Conservation (phyloP, 768 basidiomycete genomes). For the Mycena capillaripes region DNA sequence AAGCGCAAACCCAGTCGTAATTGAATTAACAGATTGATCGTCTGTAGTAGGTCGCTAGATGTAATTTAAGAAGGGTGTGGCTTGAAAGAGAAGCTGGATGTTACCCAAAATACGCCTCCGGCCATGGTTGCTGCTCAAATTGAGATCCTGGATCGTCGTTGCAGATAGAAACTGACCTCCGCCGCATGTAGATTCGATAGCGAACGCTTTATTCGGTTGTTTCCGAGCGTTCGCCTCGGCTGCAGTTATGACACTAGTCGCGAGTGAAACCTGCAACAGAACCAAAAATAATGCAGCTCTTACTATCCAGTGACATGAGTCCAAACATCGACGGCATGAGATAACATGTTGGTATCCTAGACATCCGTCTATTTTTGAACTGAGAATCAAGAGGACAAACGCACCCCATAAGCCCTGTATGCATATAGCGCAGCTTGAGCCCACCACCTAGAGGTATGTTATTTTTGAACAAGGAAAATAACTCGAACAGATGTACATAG, state of each 20-base stretch:
- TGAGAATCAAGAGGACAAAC: background rate
- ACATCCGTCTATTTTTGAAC: background rate
- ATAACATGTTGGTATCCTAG: slow-evolving; percentile 54
- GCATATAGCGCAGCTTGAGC: slow-evolving; percentile 65
- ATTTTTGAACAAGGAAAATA: background rate
- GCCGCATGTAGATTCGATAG: slow-evolving; percentile 57
- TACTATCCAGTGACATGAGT: slow-evolving; percentile 62
- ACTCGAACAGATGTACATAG: slow-evolving; percentile 49
- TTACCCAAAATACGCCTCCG: slow-evolving; percentile 70
- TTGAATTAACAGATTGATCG: slow-evolving; percentile 61
- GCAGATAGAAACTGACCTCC: slow-evolving; percentile 49
- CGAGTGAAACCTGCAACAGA: background rate
- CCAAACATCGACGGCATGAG: slow-evolving; percentile 64
- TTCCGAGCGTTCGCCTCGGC: slow-evolving; percentile 53
- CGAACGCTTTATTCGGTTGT: slow-evolving; percentile 57
- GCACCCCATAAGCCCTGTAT: slow-evolving; percentile 59
- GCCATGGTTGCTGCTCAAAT: slow-evolving; percentile 58
- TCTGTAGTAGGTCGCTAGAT: slow-evolving; percentile 57
- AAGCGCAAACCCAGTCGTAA: slow-evolving; percentile 62
- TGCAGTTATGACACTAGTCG: slow-evolving; percentile 57
- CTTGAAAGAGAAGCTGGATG: background rate
- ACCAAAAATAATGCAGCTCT: slow-evolving; percentile 35
- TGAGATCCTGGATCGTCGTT: background rate
- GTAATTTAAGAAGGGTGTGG: background rate
- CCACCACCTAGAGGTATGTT: slow-evolving; percentile 59